Base-by-base conservation (phyloP, 2,329 filamentous ascomycete genomes). In the Bipolaris cookei region DNA sequence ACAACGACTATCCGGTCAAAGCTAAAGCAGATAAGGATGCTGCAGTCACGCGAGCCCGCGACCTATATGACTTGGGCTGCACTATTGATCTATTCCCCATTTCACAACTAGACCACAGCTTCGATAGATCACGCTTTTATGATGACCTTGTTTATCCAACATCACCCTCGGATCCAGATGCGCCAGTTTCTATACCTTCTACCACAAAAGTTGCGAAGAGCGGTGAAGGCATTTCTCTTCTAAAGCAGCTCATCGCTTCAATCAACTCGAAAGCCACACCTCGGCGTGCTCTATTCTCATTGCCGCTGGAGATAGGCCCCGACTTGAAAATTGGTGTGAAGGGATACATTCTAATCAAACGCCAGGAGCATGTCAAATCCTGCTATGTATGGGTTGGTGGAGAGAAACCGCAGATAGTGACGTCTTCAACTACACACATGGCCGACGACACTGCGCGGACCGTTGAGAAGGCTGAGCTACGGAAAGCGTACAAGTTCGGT, bases 401-500 rank as follows among this genome's bases (percentile, higher is more conserved):
- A n/a, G 93, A 97, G 70, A 88, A 87, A 62, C 85, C 91, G 0
- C 90, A 97, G 71, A 89, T 98, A 54, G 93, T 87, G 1, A 82
- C 85, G 11, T 87, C 90, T 1, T 85, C 89, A 66, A 95, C 91
- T 0, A 88, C 87, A 1, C 86, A 88, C 54, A 83, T 93, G 53
- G 89, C 91, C 3, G 90, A 92, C 59, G 91, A 96, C 65, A 92
- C 88, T 16, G 86, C 89, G 2, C 84, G 88, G 35, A 86, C 87
- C 0, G 87, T 98, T 0, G 89, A 96, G 61, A 93, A 93, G 66
- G 79, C 79, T 3, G 92, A 98, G 68, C 85, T 96, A 18, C 90
- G 90, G 57, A 97, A 95, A 76, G 95, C 94, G 0, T 99, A 95
- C 81, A 97, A 95, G 68, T 98, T 98, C 71, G 95, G 94, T 11